These are phyloP conservation scores for Curvularia verruculosa DNA, from an alignment of 2,329 filamentous ascomycete genomes.

Conservation along the genomic window DNA sequence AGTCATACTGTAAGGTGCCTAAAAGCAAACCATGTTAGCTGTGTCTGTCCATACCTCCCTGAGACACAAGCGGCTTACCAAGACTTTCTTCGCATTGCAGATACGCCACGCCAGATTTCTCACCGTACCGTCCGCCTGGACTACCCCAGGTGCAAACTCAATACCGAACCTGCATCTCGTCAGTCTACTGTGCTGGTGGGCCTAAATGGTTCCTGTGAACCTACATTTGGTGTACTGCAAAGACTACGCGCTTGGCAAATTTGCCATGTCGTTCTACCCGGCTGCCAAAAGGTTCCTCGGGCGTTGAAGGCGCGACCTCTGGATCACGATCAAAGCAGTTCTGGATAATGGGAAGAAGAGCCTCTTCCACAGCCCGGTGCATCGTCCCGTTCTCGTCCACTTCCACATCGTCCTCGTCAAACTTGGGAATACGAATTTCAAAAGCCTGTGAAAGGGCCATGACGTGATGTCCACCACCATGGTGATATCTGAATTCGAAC, in stretches of 20 bases:
- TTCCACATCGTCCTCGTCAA: slow-evolving; percentile 74
- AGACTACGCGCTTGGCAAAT: slow-evolving; percentile 87
- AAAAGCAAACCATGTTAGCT: slow-evolving; percentile 10
- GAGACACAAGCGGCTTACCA: slow-evolving; percentile 64
- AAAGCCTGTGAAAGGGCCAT: slow-evolving; percentile 95
- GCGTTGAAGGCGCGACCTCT: slow-evolving; percentile 81
- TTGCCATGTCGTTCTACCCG: slow-evolving; percentile 86
- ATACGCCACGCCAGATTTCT: slow-evolving; percentile 92
- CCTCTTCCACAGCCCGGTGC: slow-evolving; percentile 73
- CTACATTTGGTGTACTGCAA: slow-evolving; percentile 91
- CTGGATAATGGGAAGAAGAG: slow-evolving; percentile 80
- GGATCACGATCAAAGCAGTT: slow-evolving; percentile 94
- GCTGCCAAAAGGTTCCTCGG: slow-evolving; percentile 82
- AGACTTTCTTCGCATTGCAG: slow-evolving; percentile 91
- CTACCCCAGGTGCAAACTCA: slow-evolving; percentile 91
- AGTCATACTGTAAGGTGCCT: slow-evolving; percentile 59
- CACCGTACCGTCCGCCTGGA: slow-evolving; percentile 89
- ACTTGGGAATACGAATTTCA: slow-evolving; percentile 81
- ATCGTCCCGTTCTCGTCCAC: slow-evolving; percentile 65
- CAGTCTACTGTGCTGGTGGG: background rate
- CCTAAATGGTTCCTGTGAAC: slow-evolving; percentile 27
- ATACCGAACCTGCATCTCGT: slow-evolving; percentile 71
- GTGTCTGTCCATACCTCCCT: background rate
- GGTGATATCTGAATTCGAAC: slow-evolving; percentile 97
- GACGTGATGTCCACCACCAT: slow-evolving; percentile 88